Base-by-base conservation (phyloP, 768 basidiomycete species). In the Phylloporus sp. region DNA sequence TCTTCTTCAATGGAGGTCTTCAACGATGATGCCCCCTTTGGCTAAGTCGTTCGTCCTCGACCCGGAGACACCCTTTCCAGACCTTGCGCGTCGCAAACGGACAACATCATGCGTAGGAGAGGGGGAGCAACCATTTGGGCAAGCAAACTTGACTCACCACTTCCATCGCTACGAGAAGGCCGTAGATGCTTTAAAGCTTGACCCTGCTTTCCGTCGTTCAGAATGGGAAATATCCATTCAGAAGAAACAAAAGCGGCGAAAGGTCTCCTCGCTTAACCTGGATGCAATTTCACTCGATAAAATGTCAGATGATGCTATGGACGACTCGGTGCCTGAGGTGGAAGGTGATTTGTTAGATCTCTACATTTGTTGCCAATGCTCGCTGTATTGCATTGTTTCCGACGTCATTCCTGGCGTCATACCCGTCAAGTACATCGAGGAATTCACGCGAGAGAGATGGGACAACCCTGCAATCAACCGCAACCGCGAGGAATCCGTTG, bases 361-460 rank as follows among this genome's bases (percentile, higher is more conserved):
- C 26, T 92, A 87, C 61, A 73, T 91, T 40, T 93, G 91, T 65
- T 92, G 91, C 61, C 90, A 91, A 62, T 93, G 91, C 66, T 84
- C 83, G 22, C 69, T 86, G 56, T 88, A 85, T 62, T 82, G 85
- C 58, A 74, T 89, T 34, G 84, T 80, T 1, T 88, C 86, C 22
- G 75, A 78, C 15, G 72, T 85, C 46, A 83, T 91, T 42, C 81
- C 88, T 32, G 90, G 87, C 5, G 82, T 92, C 38, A 75, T 93
- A 52, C 81, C 85, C 8, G 68, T 73, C 43, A 79, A 79, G 56
- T 70, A 77, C 50, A 69, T 88, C 58, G 82, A 88, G 28, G 82
- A 82, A 52, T 80, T 88, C 47, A 67, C 75, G 8, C 75, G 75
- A 35, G 86, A 89, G 46, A 90, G 81, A 67, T 68, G 65, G 51